Evolutionary conservation across 257 asterid species (phyloP).

Genomic region (Nicotiana knightiana): DNA sequence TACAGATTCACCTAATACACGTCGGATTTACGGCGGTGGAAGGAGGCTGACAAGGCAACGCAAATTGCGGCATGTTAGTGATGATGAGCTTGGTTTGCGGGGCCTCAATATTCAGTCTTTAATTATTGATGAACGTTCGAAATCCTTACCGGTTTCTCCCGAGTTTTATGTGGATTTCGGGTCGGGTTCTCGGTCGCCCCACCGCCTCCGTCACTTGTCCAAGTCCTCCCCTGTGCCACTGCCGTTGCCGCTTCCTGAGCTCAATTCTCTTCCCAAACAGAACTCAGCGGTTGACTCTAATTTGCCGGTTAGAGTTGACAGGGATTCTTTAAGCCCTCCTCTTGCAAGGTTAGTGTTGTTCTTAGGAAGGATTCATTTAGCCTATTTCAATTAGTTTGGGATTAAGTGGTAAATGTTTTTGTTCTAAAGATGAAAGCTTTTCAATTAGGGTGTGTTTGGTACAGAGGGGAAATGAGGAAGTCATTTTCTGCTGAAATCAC

Average conservation of each 20-base stretch:
- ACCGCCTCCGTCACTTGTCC: conserved; percentile 43
- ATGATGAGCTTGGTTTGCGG: conserved; percentile 40
- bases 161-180: conserved; percentile 11
- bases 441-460: background rate
- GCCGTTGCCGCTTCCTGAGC: conserved; percentile 73
- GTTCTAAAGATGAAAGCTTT: background rate
- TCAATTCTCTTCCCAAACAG: conserved; percentile 14
- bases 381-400: background rate
- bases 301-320: conserved; percentile 16
- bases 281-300: conserved; percentile 7
- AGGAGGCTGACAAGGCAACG: conserved; percentile 43
- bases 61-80: conserved; percentile 51
- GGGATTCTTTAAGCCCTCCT: conserved; percentile 16
- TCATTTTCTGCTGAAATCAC: no score
- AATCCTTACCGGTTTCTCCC: conserved; percentile 60
- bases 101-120: background rate
- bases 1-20: conserved; percentile 20
- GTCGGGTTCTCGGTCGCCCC: conserved; percentile 20
- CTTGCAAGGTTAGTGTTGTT: conserved; percentile 25
- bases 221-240: conserved; percentile 58
- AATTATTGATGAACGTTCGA: conserved; percentile 18
- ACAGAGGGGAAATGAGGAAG: no score
- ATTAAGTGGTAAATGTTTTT: background rate
- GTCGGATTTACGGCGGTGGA: conserved; percentile 5
- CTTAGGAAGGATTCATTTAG: background rate